Evolutionary conservation across 78 protist species (phyloP), one percentile per base, ranked within the genome.

Genomic region (Dictyostelium citrinum): DNA sequence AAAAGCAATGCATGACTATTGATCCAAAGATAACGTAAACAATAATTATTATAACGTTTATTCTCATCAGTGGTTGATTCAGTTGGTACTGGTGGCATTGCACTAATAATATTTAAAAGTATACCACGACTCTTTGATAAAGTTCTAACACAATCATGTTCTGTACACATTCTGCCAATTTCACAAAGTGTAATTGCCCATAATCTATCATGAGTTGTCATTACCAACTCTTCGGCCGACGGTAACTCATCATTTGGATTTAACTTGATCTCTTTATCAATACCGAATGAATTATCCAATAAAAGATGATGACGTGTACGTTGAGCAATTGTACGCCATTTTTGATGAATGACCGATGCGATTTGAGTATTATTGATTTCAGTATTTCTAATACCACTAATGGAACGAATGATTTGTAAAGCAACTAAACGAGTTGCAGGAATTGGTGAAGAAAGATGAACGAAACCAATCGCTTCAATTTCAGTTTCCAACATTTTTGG

Each of bases 401-500:
- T 77, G 0, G 84, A 76, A 43, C 92, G 74, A 43, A 85, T 61
- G 27, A 85, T 58, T 16, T 74, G 83, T 1, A 85, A 22, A 0
- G 84, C 37, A 9, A 85, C 77, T 22, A 85, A 55, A 58, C 92
- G 74, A 10, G 78, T 85, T 16, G 79, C 61, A 1, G 92, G 92
- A 45, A 75, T 77, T 20, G 92, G 92, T 7, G 39, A 24, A 2
- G 71, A 33, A 12, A 85, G n/a, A 76, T 85, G 92, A 10, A 85
- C 92, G 4, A 85, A 41, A 41, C 92, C 92, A 11, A 85, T 76
- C 0, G 84, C 92, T 31, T 85, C 92, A 77, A 85, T 85, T 67
- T 85, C 92, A 17, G 92, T 85, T 49, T 85, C 84, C 55, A 85
- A 45, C 92, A 85, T 74, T 68, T 85, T 85, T 14, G 92, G 92